Conservation (phyloP, 2,329 filamentous ascomycete genomes). For the Botryotinia calthae region DNA sequence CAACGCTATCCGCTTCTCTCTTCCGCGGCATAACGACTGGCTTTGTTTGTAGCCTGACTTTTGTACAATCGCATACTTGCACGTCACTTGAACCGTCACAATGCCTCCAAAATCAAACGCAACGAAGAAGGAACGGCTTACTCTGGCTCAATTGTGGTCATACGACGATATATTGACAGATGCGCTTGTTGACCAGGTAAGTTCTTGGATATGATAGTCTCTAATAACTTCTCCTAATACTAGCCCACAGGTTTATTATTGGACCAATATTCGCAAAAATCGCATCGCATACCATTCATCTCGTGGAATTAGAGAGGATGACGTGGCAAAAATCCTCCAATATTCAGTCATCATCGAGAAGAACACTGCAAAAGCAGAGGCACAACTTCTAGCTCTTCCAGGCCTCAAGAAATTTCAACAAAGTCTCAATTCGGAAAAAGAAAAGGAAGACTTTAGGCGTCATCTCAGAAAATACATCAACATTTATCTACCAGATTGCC, state of each 20-base stretch:
- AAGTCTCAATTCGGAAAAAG: constrained; percentile 67
- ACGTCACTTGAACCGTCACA: constrained; percentile 20
- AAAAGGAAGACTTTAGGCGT: constrained; percentile 80
- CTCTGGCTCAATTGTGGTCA: constrained; percentile 79
- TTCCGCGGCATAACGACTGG: not conserved
- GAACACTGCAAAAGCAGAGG: constrained; percentile 67
- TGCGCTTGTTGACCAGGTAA: constrained; percentile 89
- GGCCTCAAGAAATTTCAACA: constrained; percentile 71
- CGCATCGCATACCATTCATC: constrained; percentile 80
- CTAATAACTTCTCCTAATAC: constrained; percentile 7
- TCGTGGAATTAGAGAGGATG: constrained; percentile 69
- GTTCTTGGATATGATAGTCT: constrained; percentile 40
- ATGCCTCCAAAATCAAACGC: constrained; percentile 47
- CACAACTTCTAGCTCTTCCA: constrained; percentile 66
- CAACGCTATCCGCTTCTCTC: not conserved
- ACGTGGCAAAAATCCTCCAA: constrained; percentile 60
- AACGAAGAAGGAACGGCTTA: constrained; percentile 69
- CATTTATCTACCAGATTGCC: constrained; percentile 90
- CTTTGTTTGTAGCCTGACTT: not conserved
- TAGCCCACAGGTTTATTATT: constrained; percentile 76
- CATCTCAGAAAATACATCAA: constrained; percentile 89
- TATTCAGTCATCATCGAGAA: constrained; percentile 71
- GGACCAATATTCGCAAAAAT: constrained; percentile 95
- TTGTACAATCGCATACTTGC: not conserved
- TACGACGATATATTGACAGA: constrained; percentile 97